Base-by-base conservation (phyloP, 257 asterid genomes). In the Lithospermum erythrorhizon region DNA sequence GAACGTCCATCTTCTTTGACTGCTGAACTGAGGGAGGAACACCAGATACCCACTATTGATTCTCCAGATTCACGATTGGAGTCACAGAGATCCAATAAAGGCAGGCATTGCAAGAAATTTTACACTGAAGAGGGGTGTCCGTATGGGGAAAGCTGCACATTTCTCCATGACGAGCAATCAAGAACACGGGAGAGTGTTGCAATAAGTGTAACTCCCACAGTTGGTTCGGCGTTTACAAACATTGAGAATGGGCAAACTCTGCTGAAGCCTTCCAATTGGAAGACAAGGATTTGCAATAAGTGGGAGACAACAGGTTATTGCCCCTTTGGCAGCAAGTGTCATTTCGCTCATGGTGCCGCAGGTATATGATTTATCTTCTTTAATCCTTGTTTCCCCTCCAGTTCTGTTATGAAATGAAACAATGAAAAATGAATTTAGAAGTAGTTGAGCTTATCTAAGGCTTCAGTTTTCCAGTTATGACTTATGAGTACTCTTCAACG, bases 271-370 rank as follows among this genome's bases (percentile, higher is more conserved):
- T 67, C 69, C 9, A 62, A 67, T 59, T 62, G 72, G 72, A 72
- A 72, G 56, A 61, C 76, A 55, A 67, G 64, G 65, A 62, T 67
- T 62, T 83, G 90, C 77, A 81, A 83, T 56, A 83, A 83, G 73
- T 83, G 85, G 87, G 87, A 83, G 77, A 74, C 79, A 30, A 81
- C 85, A 2, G 90, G 90, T 25, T 83, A 78, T 56, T 83, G 90
- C 47, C 87, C 85, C 6, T 83, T 76, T 16, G 85, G 83, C 10
- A 76, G 70, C 80, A 83, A 83, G 73, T 83, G 90, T 53, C 85
- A 79, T 72, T 82, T 82, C 66, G 85, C 89, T 71, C 89, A 82
- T 72, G 86, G 89, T 61, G 72, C 67, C 30, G 82, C 80, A 75
- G 84, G 89, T 79, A 77, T 61, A 48, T 20, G 6, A 4, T 4